A percentile compares a stretch with the other conserved stretches of the same genome.
These are phyloP conservation scores for Elaeis guineensis DNA, from an alignment of 176 grass and related monocot species.

Conservation along the genomic window DNA sequence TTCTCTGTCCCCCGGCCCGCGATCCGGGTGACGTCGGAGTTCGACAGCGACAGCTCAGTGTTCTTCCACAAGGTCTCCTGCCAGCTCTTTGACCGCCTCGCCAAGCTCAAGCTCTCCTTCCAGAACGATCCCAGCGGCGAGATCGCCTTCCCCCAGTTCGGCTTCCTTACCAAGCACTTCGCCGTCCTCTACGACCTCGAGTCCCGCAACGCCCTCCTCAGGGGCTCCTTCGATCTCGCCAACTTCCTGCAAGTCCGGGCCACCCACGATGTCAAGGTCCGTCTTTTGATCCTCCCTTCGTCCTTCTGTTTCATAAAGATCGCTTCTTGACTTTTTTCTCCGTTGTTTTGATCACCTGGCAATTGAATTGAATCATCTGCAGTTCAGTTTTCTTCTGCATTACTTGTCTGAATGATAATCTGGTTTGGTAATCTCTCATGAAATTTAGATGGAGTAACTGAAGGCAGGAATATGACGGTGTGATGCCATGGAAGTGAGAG, in stretches of 20 bases:
- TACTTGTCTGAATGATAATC: too few species aligned
- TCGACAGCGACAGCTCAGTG: constrained; percentile 30
- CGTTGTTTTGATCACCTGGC: neutral
- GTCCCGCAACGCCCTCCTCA: constrained; percentile 24
- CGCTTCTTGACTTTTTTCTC: neutral
- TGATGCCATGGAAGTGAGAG: too few species aligned
- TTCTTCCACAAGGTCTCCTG: constrained; percentile 49
- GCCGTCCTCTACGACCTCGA: constrained; percentile 39
- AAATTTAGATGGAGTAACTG: too few species aligned
- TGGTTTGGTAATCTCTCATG: too few species aligned
- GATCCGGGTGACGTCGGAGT: constrained; percentile 46
- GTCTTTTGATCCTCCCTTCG: neutral
- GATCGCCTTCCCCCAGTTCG: constrained; percentile 27
- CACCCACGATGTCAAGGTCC: constrained; percentile 31
- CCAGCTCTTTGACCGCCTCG: constrained; percentile 36
- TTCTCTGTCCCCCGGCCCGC: constrained; percentile 12
- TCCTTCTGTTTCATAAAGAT: neutral
- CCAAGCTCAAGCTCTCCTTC: constrained; percentile 36
- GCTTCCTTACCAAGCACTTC: constrained; percentile 31
- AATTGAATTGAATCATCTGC: too few species aligned
- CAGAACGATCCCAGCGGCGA: constrained; percentile 18
- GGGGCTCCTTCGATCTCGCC: constrained; percentile 18
- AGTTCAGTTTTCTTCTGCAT: too few species aligned
- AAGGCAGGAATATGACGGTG: too few species aligned
- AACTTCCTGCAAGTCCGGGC: constrained; percentile 29